Evolutionary conservation across 23 red algal species (phyloP), one percentile per base, ranked within the genome.

Genomic region (Porphyridium purpureum): DNA sequence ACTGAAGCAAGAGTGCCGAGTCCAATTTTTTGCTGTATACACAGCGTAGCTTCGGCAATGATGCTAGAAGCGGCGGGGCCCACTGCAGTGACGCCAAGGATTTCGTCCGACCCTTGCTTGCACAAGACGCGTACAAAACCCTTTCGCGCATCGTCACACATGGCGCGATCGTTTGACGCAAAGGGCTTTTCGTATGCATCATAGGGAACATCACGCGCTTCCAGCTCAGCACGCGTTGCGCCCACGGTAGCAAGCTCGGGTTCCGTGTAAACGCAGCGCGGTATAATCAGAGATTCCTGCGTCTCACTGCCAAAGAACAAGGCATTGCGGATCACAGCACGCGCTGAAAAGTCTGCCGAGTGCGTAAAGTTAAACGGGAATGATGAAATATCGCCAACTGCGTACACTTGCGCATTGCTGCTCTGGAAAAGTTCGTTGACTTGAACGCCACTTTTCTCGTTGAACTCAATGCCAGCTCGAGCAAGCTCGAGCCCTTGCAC

Each of bases 271-370:
- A 66, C 72, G 2, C 62, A 61, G 35, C 70, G 72, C 9, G 79
- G 79, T 33, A 84, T 84, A 23, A 84, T 31, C 20, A 84, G 59
- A 54, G 35, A 63, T 4, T 64, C 71, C 59, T 72, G 64, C 67
- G 71, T 84, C 4, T 64, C 64, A 11, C 57, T 72, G 1, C 79
- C 79, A 8, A 84, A 65, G 36, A 84, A 84, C 4, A 84, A 30
- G 1, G 79, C 67, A 25, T 84, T 84, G 19, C 79, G 79, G 62
- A 84, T 84, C 8, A 84, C 79, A 50, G 59, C 72, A 21, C 79
- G 47, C 7, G 79, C 79, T 66, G 64, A 62, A 31, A 65, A 62
- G 60, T 84, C 79, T 2, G 79, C 66, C 19, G 62, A 58, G 36
- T 84, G 79, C 0, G 79, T 84, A 58, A 84, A 84, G 44, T 84